Conservation (phyloP, 306 rosid species). For the Macrotyloma uniflorum region DNA sequence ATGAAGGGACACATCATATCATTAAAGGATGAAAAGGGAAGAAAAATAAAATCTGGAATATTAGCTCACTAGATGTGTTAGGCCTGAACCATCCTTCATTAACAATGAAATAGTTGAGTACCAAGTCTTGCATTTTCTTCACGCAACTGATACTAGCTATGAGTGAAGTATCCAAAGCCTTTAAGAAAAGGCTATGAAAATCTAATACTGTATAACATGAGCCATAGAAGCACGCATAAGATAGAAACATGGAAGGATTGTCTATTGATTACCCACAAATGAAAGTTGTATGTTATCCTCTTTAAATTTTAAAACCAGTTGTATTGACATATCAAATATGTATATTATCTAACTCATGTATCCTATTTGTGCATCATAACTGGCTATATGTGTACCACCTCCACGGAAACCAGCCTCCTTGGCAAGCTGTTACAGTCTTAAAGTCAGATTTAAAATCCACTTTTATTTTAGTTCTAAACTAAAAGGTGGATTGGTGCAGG, state of each 20-base stretch:
- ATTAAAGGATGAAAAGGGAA: neutral
- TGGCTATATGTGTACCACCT: neutral
- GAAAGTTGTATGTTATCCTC: neutral
- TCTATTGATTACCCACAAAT: neutral
- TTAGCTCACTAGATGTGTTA: slow-evolving; percentile 28
- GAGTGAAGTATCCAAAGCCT: neutral
- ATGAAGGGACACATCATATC: neutral
- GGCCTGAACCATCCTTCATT: neutral
- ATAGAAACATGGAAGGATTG: neutral
- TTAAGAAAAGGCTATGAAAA: neutral
- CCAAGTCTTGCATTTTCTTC: neutral
- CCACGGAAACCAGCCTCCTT: neutral
- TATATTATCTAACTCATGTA: neutral
- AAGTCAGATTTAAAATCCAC: slow-evolving; percentile 26
- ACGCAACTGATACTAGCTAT: neutral
- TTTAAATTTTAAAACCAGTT: neutral
- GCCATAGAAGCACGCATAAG: neutral
- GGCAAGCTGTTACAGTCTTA: neutral
- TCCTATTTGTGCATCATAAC: neutral
- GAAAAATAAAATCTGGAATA: neutral
- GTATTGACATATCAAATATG: neutral
- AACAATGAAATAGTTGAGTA: neutral
- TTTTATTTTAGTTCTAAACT: slow-evolving; percentile 18
- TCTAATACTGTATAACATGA: neutral
- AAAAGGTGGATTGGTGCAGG: slow-evolving; percentile 54